Base-by-base conservation (phyloP, 1,284 basidiomycete genomes). In the Exobasidium rhododendri region DNA sequence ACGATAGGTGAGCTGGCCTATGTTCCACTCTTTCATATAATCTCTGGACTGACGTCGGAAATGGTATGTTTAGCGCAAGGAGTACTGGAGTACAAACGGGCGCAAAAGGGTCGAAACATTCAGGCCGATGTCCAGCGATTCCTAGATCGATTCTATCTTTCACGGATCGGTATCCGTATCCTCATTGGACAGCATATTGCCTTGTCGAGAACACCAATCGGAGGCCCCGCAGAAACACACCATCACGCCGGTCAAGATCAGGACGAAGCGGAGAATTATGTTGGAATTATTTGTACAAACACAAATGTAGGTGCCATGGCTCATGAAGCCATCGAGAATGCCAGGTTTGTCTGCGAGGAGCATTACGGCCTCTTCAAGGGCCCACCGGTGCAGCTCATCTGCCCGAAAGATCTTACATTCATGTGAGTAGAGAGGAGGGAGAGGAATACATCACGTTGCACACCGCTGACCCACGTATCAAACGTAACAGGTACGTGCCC, bases 281-380 rank as follows among this genome's bases (percentile, higher is more conserved):
- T 99, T 40, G 96, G 94, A 5, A 97, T 99, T 78, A 99, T 99
- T 76, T 98, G 94, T 81, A 97, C 92, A 3, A 86, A 90, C 78
- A 91, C 94, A 46, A 78, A 77, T 49, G 75, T 79, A 13, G 75
- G 78, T 3, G 71, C 73, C 20, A 77, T 79, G 68, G 78, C 78
- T 17, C 90, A 92, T 80, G 96, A 98, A 84, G 92, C 96, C 0
- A 97, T 98, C 72, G 94, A 99, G 81, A 98, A 98, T 80, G 93
- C 96, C 3, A 87, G 92, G 30, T 98, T 92, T 80, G 93, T 99
- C 6, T 97, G 94, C 82, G 94, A 97, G 82, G 94, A 97, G 79
- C 94, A 97, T 81, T 80, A 80, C 62, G 84, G 82, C 3, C 89
- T 99, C 83, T 97, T 97, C 86, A 91, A 89, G 70, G 92, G 91